phyloP scores from a whole-genome alignment of 2,329 filamentous ascomycete species.

The Tolypocladium tropicale region DNA sequence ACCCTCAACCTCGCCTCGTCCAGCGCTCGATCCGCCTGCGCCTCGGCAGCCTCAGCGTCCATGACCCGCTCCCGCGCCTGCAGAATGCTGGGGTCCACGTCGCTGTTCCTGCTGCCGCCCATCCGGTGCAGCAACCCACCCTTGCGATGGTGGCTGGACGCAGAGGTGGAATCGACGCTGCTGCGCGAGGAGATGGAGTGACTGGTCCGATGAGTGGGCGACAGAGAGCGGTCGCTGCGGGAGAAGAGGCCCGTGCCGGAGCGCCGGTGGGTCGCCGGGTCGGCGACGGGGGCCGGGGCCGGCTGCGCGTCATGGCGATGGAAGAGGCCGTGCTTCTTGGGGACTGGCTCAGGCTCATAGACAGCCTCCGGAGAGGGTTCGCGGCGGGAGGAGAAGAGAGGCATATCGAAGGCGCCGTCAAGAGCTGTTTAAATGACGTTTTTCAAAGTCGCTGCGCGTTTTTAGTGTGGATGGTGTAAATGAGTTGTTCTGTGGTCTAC shows the following conservation, averaged over 20 bases:
- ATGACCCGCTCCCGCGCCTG: conserved; percentile 52
- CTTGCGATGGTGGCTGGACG: conserved; percentile 1
- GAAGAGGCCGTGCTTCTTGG: conserved; percentile 27
- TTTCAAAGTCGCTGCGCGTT: no score
- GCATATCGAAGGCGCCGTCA: conserved; percentile 11
- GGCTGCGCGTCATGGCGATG: conserved; percentile 17
- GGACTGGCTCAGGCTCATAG: conserved; percentile 13
- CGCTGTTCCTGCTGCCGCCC: conserved; percentile 29
- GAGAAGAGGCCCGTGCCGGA: conserved; percentile 6
- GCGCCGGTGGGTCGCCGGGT: conserved; percentile 1
- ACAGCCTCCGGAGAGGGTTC: conserved; percentile 17
- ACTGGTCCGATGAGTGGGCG: conserved; percentile 6
- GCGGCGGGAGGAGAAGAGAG: conserved; percentile 19
- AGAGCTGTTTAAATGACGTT: no score
- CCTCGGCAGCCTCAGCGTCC: conserved; percentile 52
- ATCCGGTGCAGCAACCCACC: conserved; percentile 29
- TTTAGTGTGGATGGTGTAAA: no score
- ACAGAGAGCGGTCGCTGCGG: not conserved
- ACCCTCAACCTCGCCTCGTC: conserved; percentile 47
- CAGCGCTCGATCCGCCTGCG: conserved; percentile 54
- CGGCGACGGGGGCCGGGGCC: conserved; percentile 5
- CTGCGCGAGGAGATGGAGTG: conserved; percentile 7
- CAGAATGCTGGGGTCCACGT: conserved; percentile 52
- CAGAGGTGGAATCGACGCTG: conserved; percentile 2
- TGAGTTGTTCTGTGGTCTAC: no score